Percentiles rank a stretch among this genome's conserved stretches.
These are phyloP conservation scores for Aquilaria sinensis DNA, from an alignment of 345 rosid genomes.

Conservation along the genomic window DNA sequence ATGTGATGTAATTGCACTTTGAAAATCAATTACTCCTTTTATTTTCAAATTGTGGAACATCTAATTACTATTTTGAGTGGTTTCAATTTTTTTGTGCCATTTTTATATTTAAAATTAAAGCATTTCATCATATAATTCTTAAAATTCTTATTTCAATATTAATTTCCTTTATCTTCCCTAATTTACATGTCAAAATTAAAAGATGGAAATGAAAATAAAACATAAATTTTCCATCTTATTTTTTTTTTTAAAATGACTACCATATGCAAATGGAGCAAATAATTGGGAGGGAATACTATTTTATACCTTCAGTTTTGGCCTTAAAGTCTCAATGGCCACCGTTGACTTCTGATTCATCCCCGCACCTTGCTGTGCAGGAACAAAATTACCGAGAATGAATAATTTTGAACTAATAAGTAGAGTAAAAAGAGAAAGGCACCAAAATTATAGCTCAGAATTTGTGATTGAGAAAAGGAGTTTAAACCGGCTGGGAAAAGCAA, in stretches of 20 bases:
- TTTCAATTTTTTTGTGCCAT: too few species aligned
- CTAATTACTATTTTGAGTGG: too few species aligned
- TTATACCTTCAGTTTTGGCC: constrained; percentile 66
- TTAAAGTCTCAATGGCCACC: constrained; percentile 49
- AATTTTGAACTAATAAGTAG: background rate
- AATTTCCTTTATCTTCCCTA: too few species aligned
- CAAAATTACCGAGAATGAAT: background rate
- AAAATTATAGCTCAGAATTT: background rate
- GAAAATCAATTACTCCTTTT: too few species aligned
- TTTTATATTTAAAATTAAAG: too few species aligned
- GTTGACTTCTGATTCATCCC: constrained; percentile 37
- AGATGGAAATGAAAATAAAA: background rate
- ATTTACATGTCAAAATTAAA: too few species aligned
- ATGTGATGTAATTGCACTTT: too few species aligned
- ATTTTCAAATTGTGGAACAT: too few species aligned
- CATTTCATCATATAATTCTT: too few species aligned
- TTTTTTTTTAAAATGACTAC: too few species aligned
- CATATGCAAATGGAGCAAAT: background rate
- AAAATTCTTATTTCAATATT: too few species aligned
- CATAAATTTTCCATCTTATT: background rate
- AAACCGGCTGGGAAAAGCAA: background rate
- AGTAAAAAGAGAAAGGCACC: background rate
- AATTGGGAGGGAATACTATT: too few species aligned
- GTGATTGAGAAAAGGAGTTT: background rate
- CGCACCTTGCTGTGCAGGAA: constrained; percentile 60